Conservation (phyloP, 768 basidiomycete species). For the Mycena metata region DNA sequence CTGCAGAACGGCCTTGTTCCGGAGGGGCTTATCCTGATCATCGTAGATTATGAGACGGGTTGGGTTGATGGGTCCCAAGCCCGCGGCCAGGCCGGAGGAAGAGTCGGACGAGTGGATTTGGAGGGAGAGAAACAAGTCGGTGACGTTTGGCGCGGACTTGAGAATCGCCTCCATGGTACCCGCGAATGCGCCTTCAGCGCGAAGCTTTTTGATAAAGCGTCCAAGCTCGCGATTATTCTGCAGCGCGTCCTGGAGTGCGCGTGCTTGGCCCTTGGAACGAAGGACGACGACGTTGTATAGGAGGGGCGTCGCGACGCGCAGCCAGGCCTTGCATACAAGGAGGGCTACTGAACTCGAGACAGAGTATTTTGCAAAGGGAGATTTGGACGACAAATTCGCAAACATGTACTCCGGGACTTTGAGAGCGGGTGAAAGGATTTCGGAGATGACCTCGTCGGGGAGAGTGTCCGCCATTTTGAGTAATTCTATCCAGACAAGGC, state of each 20-base stretch:
- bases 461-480: neutral
- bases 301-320: neutral
- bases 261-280: neutral
- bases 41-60: slow-evolving; percentile 8
- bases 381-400: neutral
- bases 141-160: neutral
- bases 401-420: neutral
- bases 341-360: neutral
- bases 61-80: neutral
- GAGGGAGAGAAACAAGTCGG: neutral
- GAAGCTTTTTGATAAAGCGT: slow-evolving; percentile 1
- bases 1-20: slow-evolving; percentile 2
- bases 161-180: neutral
- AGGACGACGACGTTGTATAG: slow-evolving; percentile 4
- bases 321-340: slow-evolving; percentile 1
- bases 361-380: neutral
- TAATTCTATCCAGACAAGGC: no score
- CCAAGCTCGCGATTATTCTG: neutral
- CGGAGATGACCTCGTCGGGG: slow-evolving; percentile 19
- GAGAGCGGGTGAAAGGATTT: neutral
- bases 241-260: neutral
- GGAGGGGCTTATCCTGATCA: neutral
- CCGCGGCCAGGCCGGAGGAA: neutral
- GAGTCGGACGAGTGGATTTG: neutral
- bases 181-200: neutral